These are phyloP conservation scores for Hypsizygus marmoreus DNA, from an alignment of 768 basidiomycete genomes.

Conservation along the genomic window DNA sequence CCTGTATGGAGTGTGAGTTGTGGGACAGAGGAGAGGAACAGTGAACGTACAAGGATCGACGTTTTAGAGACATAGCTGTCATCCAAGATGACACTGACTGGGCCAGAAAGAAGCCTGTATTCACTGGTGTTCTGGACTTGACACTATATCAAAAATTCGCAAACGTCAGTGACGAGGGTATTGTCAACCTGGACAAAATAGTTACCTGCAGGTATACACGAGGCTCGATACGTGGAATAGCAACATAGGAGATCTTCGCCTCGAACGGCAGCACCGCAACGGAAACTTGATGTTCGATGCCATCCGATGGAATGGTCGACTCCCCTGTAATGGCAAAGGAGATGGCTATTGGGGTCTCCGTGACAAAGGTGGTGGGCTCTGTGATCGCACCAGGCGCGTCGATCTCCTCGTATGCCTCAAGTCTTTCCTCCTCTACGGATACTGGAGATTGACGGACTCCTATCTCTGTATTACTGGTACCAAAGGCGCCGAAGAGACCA, in stretches of 20 bases:
- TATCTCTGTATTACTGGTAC: neutral
- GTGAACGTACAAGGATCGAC: constrained; percentile 37
- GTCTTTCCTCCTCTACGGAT: constrained; percentile 2
- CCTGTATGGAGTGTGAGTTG: constrained; percentile 25
- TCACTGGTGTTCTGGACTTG: constrained; percentile 59
- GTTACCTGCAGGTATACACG: constrained; percentile 52
- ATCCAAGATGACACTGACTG: constrained; percentile 56
- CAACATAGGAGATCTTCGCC: constrained; percentile 45
- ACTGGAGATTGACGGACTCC: no score
- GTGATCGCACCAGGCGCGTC: constrained; percentile 21
- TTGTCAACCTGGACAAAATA: constrained; percentile 2
- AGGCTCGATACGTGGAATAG: constrained; percentile 50
- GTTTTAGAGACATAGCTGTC: constrained; percentile 61
- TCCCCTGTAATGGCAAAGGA: constrained; percentile 52
- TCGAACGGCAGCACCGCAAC: constrained; percentile 52
- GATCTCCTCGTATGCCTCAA: constrained; percentile 35
- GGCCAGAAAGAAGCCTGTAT: constrained; percentile 55
- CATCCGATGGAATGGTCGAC: constrained; percentile 56
- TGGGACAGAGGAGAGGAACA: neutral
- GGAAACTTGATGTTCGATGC: constrained; percentile 53
- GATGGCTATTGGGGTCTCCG: constrained; percentile 53
- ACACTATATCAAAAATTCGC: constrained; percentile 30
- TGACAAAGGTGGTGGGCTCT: constrained; percentile 45
- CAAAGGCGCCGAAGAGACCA: neutral
- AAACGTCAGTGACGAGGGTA: neutral